Percentiles rank a stretch among this genome's conserved stretches.
Evolutionary conservation across 2,329 filamentous ascomycete genomes (phyloP).

Genomic region (Paraphaeosphaeria minitans): DNA sequence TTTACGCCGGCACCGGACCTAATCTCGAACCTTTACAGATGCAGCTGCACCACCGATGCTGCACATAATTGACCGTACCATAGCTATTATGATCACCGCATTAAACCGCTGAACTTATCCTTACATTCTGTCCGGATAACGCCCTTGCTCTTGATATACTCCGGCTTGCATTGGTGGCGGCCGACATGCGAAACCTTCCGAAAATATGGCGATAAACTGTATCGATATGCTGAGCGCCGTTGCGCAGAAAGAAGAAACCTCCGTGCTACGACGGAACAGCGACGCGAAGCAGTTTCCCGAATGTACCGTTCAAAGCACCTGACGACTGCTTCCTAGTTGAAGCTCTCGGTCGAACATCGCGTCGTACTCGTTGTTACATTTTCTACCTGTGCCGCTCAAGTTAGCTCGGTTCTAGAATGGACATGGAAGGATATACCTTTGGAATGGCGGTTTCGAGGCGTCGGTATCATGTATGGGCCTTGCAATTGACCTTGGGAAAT

Average conservation of each 20-base stretch:
- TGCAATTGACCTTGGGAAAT: neutral
- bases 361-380: neutral
- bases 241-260: no score
- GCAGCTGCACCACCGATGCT: neutral
- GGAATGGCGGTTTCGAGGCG: neutral
- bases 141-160: neutral
- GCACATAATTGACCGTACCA: neutral
- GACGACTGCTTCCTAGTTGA: neutral
- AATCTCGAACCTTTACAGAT: neutral
- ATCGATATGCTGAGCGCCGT: no score
- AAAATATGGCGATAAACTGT: no score
- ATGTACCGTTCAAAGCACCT: neutral
- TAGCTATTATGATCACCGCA: neutral
- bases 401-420: neutral
- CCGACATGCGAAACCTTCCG: no score
- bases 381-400: neutral
- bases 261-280: no score
- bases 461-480: neutral
- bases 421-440: neutral
- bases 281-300: no score
- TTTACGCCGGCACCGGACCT: neutral
- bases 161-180: neutral
- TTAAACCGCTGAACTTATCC: neutral
- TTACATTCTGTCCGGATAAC: neutral
- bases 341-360: conserved; percentile 5